phyloP scores from a whole-genome alignment of 176 grass and related monocot genomes.

The Triticum urartu region DNA sequence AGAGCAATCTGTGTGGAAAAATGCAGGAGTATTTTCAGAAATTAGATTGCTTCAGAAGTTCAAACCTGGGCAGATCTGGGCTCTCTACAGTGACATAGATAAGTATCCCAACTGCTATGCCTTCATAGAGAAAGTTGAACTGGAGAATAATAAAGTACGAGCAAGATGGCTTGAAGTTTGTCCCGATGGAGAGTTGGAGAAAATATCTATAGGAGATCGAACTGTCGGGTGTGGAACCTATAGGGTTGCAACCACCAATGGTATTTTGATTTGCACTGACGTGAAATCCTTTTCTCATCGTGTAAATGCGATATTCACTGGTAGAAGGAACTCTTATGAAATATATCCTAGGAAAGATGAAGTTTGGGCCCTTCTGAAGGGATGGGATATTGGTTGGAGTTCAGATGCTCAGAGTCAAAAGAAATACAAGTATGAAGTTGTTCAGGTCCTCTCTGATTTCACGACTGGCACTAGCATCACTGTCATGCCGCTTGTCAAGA shows the following conservation, averaged over 20 bases:
- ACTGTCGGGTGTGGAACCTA: constrained; percentile 60
- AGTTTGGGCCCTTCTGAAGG: constrained; percentile 49
- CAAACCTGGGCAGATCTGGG: constrained; percentile 63
- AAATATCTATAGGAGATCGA: constrained; percentile 33
- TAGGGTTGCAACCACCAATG: not conserved
- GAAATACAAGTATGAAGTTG: no score
- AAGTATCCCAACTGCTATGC: constrained; percentile 73
- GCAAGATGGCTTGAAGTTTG: constrained; percentile 66
- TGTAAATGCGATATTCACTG: constrained; percentile 23
- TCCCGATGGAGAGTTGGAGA: constrained; percentile 40
- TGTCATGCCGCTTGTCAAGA: no score
- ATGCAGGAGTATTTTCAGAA: constrained; percentile 43
- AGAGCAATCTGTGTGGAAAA: constrained; percentile 32
- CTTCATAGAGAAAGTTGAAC: constrained; percentile 43
- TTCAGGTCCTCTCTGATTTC: no score
- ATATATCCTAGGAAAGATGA: constrained; percentile 45
- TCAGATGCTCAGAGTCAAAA: no score
- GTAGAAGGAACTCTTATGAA: constrained; percentile 40
- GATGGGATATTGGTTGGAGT: no score
- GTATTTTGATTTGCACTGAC: constrained; percentile 1
- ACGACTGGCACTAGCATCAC: no score
- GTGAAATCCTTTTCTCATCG: constrained; percentile 63
- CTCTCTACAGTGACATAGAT: constrained; percentile 71
- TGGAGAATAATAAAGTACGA: constrained; percentile 24
- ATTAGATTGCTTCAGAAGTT: constrained; percentile 49